Conservation (phyloP, 2,329 filamentous ascomycete species). For the Berkeleyomyces basicola region DNA sequence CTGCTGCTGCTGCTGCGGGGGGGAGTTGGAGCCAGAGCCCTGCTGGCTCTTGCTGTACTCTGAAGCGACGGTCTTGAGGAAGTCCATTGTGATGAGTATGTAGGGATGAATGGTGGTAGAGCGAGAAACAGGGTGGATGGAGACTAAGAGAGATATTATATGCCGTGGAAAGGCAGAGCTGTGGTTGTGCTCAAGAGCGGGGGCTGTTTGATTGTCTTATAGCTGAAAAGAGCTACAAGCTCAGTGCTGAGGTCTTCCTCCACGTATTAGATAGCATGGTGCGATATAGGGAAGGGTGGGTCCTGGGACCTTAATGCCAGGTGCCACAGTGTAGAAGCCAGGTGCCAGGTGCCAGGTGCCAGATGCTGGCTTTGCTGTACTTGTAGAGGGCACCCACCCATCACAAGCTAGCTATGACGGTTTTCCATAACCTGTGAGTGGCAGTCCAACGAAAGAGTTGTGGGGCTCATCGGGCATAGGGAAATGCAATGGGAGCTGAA, state of each 20-base stretch:
- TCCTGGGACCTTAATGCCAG: too few relatives aligned
- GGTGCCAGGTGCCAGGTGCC: too few relatives aligned
- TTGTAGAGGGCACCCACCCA: too few relatives aligned
- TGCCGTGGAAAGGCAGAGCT: background rate
- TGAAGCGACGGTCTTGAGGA: constrained; percentile 11
- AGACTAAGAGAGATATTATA: background rate
- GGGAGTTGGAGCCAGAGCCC: background rate
- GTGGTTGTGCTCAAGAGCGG: background rate
- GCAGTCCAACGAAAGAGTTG: too few relatives aligned
- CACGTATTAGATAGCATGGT: background rate
- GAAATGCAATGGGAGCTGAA: too few relatives aligned
- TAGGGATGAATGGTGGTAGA: background rate
- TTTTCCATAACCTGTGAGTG: too few relatives aligned
- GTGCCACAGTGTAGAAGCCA: too few relatives aligned
- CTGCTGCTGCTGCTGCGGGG: constrained; percentile 4
- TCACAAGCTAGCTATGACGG: too few relatives aligned
- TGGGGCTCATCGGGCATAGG: too few relatives aligned
- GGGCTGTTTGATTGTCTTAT: background rate
- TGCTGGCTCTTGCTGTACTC: constrained; percentile 11
- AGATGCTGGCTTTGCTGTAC: too few relatives aligned
- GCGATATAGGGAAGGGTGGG: background rate
- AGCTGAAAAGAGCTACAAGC: constrained; percentile 3
- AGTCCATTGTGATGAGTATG: constrained; percentile 6
- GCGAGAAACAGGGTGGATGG: background rate
- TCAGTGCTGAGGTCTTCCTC: background rate